Evolutionary conservation across 805 yeast genomes (phyloP).

Genomic region (Candida krabiensis): DNA sequence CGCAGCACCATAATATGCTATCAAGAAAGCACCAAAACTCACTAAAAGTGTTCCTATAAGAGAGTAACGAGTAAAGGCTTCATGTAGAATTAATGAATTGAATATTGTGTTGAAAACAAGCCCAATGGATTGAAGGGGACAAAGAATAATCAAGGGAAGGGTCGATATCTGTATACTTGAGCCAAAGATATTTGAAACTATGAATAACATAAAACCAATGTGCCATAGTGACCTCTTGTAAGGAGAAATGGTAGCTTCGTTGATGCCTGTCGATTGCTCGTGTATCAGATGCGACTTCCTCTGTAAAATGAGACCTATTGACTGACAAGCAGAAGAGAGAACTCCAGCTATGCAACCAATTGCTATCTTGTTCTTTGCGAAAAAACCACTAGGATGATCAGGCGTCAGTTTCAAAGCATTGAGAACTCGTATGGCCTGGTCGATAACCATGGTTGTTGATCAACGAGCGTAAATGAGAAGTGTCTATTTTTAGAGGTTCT

Average conservation of each 20-base stretch:
- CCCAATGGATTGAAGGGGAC: conserved; percentile 85
- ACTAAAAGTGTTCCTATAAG: conserved; percentile 67
- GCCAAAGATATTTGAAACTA: conserved; percentile 74
- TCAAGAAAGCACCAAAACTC: conserved; percentile 70
- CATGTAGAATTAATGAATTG: conserved; percentile 66
- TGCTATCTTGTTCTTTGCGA: conserved; percentile 31
- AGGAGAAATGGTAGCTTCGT: conserved; percentile 28
- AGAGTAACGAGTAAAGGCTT: conserved; percentile 59
- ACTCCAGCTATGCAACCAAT: conserved; percentile 72
- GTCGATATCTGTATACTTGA: conserved; percentile 82
- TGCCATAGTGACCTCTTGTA: conserved; percentile 68
- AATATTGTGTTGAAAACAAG: conserved; percentile 82
- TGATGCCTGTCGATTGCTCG: conserved; percentile 26
- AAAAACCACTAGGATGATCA: conserved; percentile 2
- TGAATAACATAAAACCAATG: conserved; percentile 67
- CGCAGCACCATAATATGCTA: conserved; percentile 78
- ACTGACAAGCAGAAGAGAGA: conserved; percentile 73
- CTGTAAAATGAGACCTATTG: conserved; percentile 80
- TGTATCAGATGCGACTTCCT: conserved; percentile 68
- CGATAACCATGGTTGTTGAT: no score
- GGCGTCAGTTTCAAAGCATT: no score
- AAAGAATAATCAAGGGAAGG: conserved; percentile 72
- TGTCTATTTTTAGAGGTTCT: no score
- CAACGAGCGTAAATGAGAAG: no score
- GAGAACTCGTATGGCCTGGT: no score